phyloP scores from a whole-genome alignment of 768 basidiomycete genomes.

The Boletus rubropictus region DNA sequence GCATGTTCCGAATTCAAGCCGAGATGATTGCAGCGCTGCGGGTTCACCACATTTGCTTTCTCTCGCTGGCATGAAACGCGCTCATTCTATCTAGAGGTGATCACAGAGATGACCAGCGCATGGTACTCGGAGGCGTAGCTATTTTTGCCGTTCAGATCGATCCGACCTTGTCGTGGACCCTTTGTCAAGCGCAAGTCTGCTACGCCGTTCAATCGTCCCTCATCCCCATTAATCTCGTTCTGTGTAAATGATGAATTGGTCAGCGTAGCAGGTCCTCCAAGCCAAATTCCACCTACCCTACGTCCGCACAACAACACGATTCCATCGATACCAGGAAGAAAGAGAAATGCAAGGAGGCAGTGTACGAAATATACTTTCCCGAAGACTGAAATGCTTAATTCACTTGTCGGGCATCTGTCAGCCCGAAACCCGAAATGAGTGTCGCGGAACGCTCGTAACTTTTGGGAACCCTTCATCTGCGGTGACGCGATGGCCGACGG shows the following conservation, averaged over 20 bases:
- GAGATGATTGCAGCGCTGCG: neutral
- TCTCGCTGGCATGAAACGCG: neutral
- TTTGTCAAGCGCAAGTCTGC: constrained; percentile 1
- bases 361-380: constrained; percentile 5
- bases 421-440: constrained; percentile 13
- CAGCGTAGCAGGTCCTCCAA: neutral
- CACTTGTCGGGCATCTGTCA: neutral
- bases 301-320: constrained; percentile 4
- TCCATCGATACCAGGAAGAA: neutral
- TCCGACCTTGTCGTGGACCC: constrained; percentile 20
- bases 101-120: constrained; percentile 11
- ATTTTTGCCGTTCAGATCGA: constrained; percentile 10
- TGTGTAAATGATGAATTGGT: neutral
- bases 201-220: constrained; percentile 14
- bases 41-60: neutral
- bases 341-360: neutral
- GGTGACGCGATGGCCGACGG: constrained; percentile 10
- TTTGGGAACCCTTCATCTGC: constrained; percentile 1
- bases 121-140: constrained; percentile 7
- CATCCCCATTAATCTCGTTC: constrained; percentile 6
- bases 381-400: constrained; percentile 1
- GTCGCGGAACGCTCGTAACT: constrained; percentile 22
- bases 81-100: constrained; percentile 1
- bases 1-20: too few species aligned
- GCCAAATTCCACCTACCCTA: neutral